Conservation (phyloP, 257 asterid genomes). For the Jasminum sambac region DNA sequence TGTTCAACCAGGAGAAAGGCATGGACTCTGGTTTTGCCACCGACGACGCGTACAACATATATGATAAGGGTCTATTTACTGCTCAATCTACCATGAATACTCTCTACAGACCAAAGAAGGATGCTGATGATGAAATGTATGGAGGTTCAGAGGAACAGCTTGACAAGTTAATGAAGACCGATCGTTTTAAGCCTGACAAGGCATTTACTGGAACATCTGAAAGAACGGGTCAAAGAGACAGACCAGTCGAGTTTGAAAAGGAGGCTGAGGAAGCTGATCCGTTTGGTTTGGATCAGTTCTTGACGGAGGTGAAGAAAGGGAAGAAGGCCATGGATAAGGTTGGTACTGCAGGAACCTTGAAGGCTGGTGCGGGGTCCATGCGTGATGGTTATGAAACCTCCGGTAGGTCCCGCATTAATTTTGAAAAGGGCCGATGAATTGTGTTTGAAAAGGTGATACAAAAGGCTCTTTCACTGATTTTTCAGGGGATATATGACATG, state of each 20-base stretch:
- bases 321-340: slow-evolving; percentile 75
- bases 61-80: slow-evolving; percentile 76
- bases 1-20: slow-evolving; percentile 91
- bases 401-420: no score
- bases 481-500: no score
- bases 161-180: slow-evolving; percentile 84
- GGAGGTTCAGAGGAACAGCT: slow-evolving; percentile 89
- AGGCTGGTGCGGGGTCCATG: no score
- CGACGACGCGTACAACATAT: slow-evolving; percentile 75
- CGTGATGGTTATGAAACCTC: no score
- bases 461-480: no score
- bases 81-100: slow-evolving; percentile 72
- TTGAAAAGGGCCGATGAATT: no score
- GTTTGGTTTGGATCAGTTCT: slow-evolving; percentile 82
- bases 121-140: slow-evolving; percentile 71
- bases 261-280: slow-evolving; percentile 82
- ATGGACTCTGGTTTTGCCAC: slow-evolving; percentile 87
- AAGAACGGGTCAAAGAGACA: slow-evolving; percentile 64
- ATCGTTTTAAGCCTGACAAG: slow-evolving; percentile 75
- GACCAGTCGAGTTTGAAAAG: slow-evolving; percentile 82
- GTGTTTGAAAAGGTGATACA: no score
- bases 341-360: slow-evolving; percentile 38
- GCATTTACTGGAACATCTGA: slow-evolving; percentile 74
- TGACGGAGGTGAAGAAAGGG: slow-evolving; percentile 85
- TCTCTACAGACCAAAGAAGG: slow-evolving; percentile 79